Base-by-base conservation (phyloP, 352 stramenopile species). In the Labyrinthula sp. region DNA sequence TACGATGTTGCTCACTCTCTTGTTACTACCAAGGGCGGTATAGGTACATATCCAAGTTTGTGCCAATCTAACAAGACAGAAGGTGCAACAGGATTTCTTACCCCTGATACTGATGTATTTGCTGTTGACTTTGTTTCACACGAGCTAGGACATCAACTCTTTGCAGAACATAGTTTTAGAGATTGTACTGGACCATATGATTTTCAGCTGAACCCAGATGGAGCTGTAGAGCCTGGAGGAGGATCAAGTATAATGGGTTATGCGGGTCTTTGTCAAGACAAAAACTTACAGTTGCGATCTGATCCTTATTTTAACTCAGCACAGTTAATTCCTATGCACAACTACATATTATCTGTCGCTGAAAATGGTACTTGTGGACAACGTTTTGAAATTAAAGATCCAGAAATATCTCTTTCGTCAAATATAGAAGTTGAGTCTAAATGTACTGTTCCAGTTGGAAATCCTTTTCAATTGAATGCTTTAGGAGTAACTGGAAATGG, bases 1-100 rank as follows among this genome's bases (percentile, higher is more conserved):
- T 52, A 48, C 23, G 43, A 52, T 50, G 24, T 52, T 1, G 43
- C 31, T 12, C 43, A 52, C 24, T 12, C 14, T 9, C 24, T 52
- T 20, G 25, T 35, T 10, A 55, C 38, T n/a, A n/a, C n/a, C n/a
- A n/a, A n/a, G n/a, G n/a, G n/a, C n/a, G n/a, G n/a, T n/a, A n/a
- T n/a, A n/a, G n/a, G n/a, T n/a, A n/a, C n/a, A n/a, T n/a, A n/a
- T n/a, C n/a, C n/a, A n/a, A n/a, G n/a, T n/a, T n/a, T n/a, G n/a
- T n/a, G n/a, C n/a, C n/a, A n/a, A n/a, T n/a, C n/a, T n/a, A n/a
- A n/a, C 10, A 40, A 40, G 17, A 22, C 34, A 9, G 9, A 9
- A 15, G 34, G 34, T 9, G 34, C 34, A 9, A 40, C 8, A 9
- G 34, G 34, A 9, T 17, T n/a, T 9, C 9, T 9, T 9, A 17